Conservation (phyloP, 2,329 filamentous ascomycete species). For the Cryoendolithus antarcticus region DNA sequence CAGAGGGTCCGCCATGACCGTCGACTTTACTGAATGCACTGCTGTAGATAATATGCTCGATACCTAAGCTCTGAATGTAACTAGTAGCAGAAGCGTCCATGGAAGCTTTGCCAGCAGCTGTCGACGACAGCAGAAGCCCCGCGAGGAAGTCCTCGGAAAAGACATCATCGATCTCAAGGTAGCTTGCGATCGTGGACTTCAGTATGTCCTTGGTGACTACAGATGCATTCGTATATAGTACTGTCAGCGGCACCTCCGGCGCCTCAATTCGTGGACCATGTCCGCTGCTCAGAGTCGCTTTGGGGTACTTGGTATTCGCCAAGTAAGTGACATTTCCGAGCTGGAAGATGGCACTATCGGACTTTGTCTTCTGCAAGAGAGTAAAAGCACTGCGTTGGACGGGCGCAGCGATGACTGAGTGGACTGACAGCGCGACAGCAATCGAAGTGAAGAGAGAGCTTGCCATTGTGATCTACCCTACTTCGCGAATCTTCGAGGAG, state of each 20-base stretch:
- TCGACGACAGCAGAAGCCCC: slow-evolving; percentile 21
- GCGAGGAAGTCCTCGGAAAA: slow-evolving; percentile 26
- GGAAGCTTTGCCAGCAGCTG: slow-evolving; percentile 11
- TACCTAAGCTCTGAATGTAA: not conserved
- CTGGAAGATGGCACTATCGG: slow-evolving; percentile 25
- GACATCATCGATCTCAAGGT: slow-evolving; percentile 25
- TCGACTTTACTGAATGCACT: not conserved
- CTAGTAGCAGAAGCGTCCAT: slow-evolving; percentile 13
- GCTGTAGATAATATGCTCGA: not conserved
- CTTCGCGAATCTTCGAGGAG: too few relatives aligned
- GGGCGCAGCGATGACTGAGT: too few relatives aligned
- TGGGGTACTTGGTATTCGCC: slow-evolving; percentile 24
- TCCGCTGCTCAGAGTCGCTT: slow-evolving; percentile 7
- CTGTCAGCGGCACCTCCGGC: slow-evolving; percentile 15
- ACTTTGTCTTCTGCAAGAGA: not conserved
- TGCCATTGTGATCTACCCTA: too few relatives aligned
- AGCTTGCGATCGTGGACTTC: slow-evolving; percentile 19
- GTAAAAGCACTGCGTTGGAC: not conserved
- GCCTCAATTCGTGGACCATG: not conserved
- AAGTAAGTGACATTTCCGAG: slow-evolving; percentile 28
- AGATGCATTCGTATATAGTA: slow-evolving; percentile 21
- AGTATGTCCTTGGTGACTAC: slow-evolving; percentile 20
- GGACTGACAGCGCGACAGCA: too few relatives aligned
- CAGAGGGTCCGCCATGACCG: not conserved
- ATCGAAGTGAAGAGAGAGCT: too few relatives aligned